Conservation (phyloP, 2,329 filamentous ascomycete species). For the Ilyonectria mors-panacis region DNA sequence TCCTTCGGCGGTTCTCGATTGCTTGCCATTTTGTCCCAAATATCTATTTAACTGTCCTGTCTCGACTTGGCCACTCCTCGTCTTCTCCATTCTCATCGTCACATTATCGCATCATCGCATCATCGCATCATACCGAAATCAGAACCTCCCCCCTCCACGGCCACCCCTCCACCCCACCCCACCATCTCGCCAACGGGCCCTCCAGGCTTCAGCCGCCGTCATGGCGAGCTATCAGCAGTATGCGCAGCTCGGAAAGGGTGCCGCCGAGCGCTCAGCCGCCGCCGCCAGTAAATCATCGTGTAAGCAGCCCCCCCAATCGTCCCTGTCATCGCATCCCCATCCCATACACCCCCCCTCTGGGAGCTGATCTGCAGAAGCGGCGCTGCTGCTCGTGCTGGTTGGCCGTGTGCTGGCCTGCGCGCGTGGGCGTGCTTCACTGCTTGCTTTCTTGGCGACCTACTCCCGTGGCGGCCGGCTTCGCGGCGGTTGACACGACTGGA, state of each 20-base stretch:
- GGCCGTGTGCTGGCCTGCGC: slow-evolving; percentile 20
- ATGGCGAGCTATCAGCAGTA: slow-evolving; percentile 50
- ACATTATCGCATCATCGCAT: not conserved
- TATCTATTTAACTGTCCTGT: not conserved
- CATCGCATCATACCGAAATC: slow-evolving; percentile 2
- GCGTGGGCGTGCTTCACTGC: slow-evolving; percentile 28
- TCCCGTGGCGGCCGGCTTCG: slow-evolving; percentile 3
- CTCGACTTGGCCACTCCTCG: slow-evolving; percentile 1
- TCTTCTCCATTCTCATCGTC: not conserved
- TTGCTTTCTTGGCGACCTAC: slow-evolving; percentile 35
- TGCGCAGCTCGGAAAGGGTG: slow-evolving; percentile 45
- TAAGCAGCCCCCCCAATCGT: slow-evolving; percentile 38
- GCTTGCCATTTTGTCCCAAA: not conserved
- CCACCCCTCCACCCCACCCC: slow-evolving; percentile 26
- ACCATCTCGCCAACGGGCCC: slow-evolving; percentile 20
- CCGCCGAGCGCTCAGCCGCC: slow-evolving; percentile 43
- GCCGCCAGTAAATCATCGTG: slow-evolving; percentile 39
- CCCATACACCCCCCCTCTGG: slow-evolving; percentile 27
- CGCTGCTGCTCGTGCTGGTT: slow-evolving; percentile 20
- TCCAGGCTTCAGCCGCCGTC: slow-evolving; percentile 27
- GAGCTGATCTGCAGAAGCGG: slow-evolving; percentile 47
- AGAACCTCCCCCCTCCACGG: not conserved
- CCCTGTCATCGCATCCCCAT: slow-evolving; percentile 33
- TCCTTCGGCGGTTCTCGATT: not conserved
- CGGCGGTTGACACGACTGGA: not conserved